Percentiles rank a stretch among this genome's conserved stretches.
These are phyloP conservation scores for Acidomyces sp. DNA, from an alignment of 495 filamentous ascomycete genomes.

Conservation along the genomic window DNA sequence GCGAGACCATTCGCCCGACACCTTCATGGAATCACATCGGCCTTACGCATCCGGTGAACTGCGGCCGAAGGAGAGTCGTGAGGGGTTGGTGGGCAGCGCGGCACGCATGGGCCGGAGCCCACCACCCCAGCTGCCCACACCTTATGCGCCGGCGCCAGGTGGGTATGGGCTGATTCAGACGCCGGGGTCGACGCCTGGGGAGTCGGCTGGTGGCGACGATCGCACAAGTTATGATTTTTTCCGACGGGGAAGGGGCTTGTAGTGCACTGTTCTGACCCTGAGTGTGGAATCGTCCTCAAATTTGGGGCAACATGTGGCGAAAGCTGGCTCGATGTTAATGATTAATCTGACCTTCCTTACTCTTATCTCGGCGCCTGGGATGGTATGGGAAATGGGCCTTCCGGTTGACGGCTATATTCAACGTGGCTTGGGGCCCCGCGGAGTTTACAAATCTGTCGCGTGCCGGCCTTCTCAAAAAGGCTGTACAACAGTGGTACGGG, in stretches of 20 bases:
- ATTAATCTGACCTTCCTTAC: no score
- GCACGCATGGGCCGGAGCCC: constrained; percentile 25
- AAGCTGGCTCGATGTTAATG: no score
- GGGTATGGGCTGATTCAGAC: constrained; percentile 10
- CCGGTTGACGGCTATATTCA: no score
- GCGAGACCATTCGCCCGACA: constrained; percentile 22
- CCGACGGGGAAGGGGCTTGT: constrained; percentile 12
- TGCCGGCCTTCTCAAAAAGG: no score
- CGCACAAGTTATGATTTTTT: constrained; percentile 23
- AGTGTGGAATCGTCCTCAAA: neutral
- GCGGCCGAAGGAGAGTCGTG: constrained; percentile 15
- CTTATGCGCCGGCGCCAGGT: constrained; percentile 5
- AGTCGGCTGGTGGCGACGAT: constrained; percentile 6
- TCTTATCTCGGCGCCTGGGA: no score
- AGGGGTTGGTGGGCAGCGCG: constrained; percentile 20
- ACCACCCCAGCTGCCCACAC: constrained; percentile 6
- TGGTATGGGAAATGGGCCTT: no score
- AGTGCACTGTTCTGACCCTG: constrained; percentile 5
- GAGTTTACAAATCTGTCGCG: no score
- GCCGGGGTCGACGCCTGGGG: neutral
- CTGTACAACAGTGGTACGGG: no score
- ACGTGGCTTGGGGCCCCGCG: no score
- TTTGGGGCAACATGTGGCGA: no score
- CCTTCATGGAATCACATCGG: neutral
- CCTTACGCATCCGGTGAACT: neutral